Evolutionary conservation across 2,329 filamentous ascomycete species (phyloP), one percentile per base, ranked within the genome.

Genomic region (Trematosphaeria pertusa): DNA sequence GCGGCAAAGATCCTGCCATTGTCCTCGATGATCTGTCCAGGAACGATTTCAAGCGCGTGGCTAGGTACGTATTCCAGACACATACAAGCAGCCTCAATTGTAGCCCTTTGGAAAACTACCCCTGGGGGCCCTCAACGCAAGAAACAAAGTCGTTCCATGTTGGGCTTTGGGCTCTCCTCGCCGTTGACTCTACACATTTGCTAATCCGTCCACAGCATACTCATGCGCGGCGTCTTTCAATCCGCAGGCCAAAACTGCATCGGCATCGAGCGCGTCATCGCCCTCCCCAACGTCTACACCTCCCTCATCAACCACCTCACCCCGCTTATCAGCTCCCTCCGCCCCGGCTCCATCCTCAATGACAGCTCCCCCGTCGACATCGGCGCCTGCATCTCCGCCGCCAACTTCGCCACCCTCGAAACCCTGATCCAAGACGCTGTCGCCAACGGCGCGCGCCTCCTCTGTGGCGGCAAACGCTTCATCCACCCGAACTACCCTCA

Each of bases 221-320:
- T 97, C 52, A 87, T 99, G 75, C 86, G 94, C 42, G 94, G 93
- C 41, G 91, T 90, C 8, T 99, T 97, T 75, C 94, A 99, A 73
- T 91, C 91, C 40, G 87, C 91, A 12, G 94, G 94, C 1, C 94
- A 99, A 73, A 99, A 99, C 75, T 99, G 94, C 74, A 93, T 99
- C 66, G 94, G 94, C 44, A 93, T 97, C 58, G 94, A 99, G 76
- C 88, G 94, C 45, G 87, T 97, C 65, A 87, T 97, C 59, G 90
- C 88, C 18, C 81, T 89, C 12, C 87, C 90, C 1, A 78, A 76
- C n/a, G 80, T 89, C 40, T 96, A 97, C 75, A 80, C 88, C 52
- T 78, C 78, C 45, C 82, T 99, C 17, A 75, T 96, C 41, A 72
- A 78, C 4, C 79, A 85, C 50, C 82, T 99, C 15, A 81, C 85